Percentiles rank a stretch among this genome's conserved stretches.
Evolutionary conservation across 2,329 filamentous ascomycete species (phyloP).

Genomic region (Leptographium galeiforme): DNA sequence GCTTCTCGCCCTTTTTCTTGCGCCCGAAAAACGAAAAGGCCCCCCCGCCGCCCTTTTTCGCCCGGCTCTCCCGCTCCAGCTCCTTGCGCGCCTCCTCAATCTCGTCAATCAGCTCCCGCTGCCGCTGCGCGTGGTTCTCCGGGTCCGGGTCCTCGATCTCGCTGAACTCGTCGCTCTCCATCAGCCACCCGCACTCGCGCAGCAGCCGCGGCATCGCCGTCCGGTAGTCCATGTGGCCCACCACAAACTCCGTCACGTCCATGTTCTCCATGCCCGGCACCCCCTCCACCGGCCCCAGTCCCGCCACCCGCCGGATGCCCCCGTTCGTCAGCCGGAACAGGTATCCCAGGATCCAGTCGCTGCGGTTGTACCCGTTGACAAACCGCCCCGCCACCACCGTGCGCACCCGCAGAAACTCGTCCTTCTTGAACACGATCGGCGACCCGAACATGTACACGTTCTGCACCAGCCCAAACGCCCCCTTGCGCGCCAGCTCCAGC

Average conservation of each 20-base stretch:
- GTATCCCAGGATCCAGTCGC: conserved; percentile 96
- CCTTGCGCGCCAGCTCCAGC: conserved; percentile 70
- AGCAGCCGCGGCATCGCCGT: conserved; percentile 80
- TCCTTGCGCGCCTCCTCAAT: conserved; percentile 89
- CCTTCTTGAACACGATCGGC: conserved; percentile 79
- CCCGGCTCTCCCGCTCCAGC: conserved; percentile 66
- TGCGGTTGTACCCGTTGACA: conserved; percentile 84
- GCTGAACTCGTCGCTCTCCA: conserved; percentile 84
- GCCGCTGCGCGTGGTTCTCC: conserved; percentile 75
- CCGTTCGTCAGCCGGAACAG: conserved; percentile 89
- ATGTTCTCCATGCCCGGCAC: conserved; percentile 80
- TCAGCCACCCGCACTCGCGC: conserved; percentile 77
- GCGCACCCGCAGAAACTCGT: conserved; percentile 71
- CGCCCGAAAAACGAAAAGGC: conserved; percentile 68
- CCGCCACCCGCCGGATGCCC: conserved; percentile 78
- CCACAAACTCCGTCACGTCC: conserved; percentile 72
- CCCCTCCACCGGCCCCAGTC: conserved; percentile 61
- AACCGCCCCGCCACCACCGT: conserved; percentile 87
- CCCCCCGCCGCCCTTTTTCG: conserved; percentile 29
- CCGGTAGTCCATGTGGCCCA: conserved; percentile 94
- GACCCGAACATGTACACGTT: conserved; percentile 94
- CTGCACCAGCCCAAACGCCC: conserved; percentile 76
- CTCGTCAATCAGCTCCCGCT: conserved; percentile 88
- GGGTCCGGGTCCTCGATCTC: conserved; percentile 97
- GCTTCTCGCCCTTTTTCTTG: conserved; percentile 68